Conservation (phyloP, 805 yeast species). For the Wickerhamomyces ciferrii region DNA sequence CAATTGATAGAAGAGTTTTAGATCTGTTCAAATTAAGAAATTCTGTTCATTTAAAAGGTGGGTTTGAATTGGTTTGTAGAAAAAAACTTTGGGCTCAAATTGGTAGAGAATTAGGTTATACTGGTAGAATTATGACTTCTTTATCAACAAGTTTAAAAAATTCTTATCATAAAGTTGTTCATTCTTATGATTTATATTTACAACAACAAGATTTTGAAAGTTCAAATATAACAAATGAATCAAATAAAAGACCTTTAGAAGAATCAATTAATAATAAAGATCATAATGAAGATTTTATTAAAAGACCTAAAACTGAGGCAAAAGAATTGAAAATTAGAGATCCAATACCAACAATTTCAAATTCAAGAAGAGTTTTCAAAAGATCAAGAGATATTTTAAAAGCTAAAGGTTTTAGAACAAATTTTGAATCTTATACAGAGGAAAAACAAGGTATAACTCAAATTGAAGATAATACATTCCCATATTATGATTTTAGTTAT, state of each 20-base stretch:
- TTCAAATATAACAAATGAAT: slow-evolving; percentile 7
- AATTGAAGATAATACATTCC: slow-evolving; percentile 28
- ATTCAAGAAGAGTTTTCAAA: slow-evolving; percentile 38
- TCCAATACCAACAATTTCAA: slow-evolving; percentile 34
- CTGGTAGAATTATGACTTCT: slow-evolving; percentile 67
- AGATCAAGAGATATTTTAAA: slow-evolving; percentile 41
- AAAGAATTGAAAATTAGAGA: not conserved
- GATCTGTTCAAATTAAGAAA: slow-evolving; percentile 57
- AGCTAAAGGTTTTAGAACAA: slow-evolving; percentile 46
- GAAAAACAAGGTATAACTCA: slow-evolving; percentile 33
- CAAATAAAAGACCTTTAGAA: slow-evolving; percentile 8
- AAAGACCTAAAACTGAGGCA: slow-evolving; percentile 3
- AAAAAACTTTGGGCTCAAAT: slow-evolving; percentile 78
- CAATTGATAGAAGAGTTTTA: slow-evolving; percentile 59
- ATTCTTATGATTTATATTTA: slow-evolving; percentile 22
- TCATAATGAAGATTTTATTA: no score
- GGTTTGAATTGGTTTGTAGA: slow-evolving; percentile 55
- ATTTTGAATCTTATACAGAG: slow-evolving; percentile 43
- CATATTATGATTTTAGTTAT: slow-evolving; percentile 34
- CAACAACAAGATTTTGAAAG: slow-evolving; percentile 2
- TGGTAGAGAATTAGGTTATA: slow-evolving; percentile 75
- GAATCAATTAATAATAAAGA: not conserved
- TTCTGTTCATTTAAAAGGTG: slow-evolving; percentile 62
- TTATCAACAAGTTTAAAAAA: slow-evolving; percentile 61
- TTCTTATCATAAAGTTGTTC: slow-evolving; percentile 45